phyloP scores from a whole-genome alignment of 1,139 yeast species.

The Saccharomyces hybrid region DNA sequence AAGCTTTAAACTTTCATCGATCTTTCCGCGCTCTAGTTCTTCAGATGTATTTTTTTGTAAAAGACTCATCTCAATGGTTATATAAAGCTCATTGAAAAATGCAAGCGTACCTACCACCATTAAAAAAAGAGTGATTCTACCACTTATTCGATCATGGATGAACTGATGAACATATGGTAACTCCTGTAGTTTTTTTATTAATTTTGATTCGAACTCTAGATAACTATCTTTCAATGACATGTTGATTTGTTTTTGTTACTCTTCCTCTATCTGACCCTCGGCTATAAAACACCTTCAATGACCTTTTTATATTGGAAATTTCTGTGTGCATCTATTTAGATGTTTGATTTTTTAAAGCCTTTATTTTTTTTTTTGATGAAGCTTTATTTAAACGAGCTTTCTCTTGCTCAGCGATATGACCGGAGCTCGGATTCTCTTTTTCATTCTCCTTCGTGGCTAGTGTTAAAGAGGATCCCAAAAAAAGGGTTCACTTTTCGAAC shows the following conservation, averaged over 20 bases:
- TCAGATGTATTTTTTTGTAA: constrained; percentile 30
- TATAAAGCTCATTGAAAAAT: constrained; percentile 29
- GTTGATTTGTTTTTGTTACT: neutral
- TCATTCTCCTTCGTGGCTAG: neutral
- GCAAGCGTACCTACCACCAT: constrained; percentile 29
- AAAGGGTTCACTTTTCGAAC: constrained; percentile 1
- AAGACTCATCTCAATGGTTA: constrained; percentile 31
- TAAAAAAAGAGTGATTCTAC: constrained; percentile 31
- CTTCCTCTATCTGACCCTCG: no score
- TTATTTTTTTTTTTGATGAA: neutral
- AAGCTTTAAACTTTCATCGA: constrained; percentile 26
- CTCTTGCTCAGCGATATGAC: neutral
- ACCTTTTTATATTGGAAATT: no score
- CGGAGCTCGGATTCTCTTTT: neutral
- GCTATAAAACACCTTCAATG: neutral
- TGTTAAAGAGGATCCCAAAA: neutral
- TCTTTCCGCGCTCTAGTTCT: constrained; percentile 25
- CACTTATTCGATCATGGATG: constrained; percentile 27
- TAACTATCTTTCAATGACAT: constrained; percentile 8
- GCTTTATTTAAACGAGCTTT: constrained; percentile 3
- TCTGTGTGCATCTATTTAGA: no score
- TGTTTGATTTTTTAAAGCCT: neutral
- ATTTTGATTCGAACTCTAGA: constrained; percentile 17
- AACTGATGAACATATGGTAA: constrained; percentile 25
- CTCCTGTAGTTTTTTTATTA: constrained; percentile 16